phyloP scores from a whole-genome alignment of 2,329 filamentous ascomycete genomes.

The Ophiostoma sp. region DNA sequence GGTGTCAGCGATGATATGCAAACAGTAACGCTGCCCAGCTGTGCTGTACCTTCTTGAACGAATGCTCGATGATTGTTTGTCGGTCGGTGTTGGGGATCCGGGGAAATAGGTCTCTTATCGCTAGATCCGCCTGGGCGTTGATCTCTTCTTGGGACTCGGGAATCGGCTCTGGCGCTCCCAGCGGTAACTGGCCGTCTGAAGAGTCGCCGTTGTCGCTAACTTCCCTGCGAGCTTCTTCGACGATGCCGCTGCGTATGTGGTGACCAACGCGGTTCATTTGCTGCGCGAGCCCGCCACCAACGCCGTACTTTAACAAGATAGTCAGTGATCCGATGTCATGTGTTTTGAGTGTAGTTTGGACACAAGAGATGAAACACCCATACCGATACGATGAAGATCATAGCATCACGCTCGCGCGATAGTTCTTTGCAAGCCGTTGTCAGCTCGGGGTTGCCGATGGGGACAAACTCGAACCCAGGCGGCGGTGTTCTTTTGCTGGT shows the following conservation, averaged over 20 bases:
- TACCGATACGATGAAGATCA: constrained; percentile 69
- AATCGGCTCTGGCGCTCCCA: constrained; percentile 55
- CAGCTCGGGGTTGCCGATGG: constrained; percentile 61
- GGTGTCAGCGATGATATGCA: background rate
- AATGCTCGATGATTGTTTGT: constrained; percentile 60
- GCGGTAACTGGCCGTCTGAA: constrained; percentile 30
- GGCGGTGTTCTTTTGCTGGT: constrained; percentile 55
- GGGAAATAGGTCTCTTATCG: constrained; percentile 64
- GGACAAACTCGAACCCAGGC: constrained; percentile 63
- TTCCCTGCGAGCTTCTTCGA: constrained; percentile 53
- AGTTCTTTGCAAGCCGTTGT: constrained; percentile 64
- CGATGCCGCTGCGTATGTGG: constrained; percentile 60
- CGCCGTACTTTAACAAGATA: constrained; percentile 33
- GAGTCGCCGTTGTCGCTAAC: constrained; percentile 35
- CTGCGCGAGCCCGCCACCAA: constrained; percentile 31
- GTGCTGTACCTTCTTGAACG: constrained; percentile 60
- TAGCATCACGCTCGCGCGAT: constrained; percentile 60
- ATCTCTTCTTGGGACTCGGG: constrained; percentile 61
- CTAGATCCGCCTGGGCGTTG: constrained; percentile 61
- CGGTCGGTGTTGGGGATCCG: constrained; percentile 66
- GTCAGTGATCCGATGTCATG: background rate
- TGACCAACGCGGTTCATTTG: constrained; percentile 61
- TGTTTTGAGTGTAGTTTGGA: background rate
- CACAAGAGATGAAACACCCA: constrained; percentile 32
- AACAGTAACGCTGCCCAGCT: background rate